These are phyloP conservation scores for Mucor sp. DNA, from an alignment of 371 early-diverging fungal genomes.

Conservation along the genomic window DNA sequence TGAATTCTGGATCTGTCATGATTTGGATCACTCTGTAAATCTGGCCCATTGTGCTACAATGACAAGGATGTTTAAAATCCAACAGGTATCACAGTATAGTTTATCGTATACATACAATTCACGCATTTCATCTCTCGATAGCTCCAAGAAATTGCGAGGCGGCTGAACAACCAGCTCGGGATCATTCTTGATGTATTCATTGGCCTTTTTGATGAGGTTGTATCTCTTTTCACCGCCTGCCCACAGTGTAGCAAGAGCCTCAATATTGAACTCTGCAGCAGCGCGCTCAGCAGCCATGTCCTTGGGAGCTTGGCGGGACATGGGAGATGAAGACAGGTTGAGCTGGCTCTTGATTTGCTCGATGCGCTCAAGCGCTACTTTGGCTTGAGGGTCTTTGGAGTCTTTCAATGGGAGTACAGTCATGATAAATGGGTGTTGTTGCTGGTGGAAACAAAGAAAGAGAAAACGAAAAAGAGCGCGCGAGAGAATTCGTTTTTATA, in stretches of 20 bases:
- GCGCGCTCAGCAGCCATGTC: slow-evolving; percentile 51
- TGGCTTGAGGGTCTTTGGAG: slow-evolving; percentile 29
- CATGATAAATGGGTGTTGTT: neutral
- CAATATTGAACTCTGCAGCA: slow-evolving; percentile 57
- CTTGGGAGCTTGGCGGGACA: slow-evolving; percentile 39
- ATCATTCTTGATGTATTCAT: slow-evolving; percentile 56
- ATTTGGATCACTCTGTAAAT: slow-evolving; percentile 43
- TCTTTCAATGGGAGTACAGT: slow-evolving; percentile 7
- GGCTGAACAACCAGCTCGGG: slow-evolving; percentile 56
- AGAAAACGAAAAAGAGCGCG: neutral
- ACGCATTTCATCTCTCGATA: slow-evolving; percentile 56
- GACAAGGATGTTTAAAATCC: neutral
- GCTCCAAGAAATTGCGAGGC: slow-evolving; percentile 59
- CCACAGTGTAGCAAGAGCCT: slow-evolving; percentile 49
- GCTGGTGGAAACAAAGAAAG: neutral
- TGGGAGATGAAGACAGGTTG: slow-evolving; percentile 35
- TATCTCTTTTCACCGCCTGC: slow-evolving; percentile 50
- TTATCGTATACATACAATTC: slow-evolving; percentile 52
- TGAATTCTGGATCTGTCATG: slow-evolving; percentile 8
- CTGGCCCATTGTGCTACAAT: slow-evolving; percentile 57
- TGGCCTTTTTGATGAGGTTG: slow-evolving; percentile 34
- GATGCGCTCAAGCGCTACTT: slow-evolving; percentile 37
- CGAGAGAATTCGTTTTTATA: neutral
- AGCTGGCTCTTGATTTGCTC: slow-evolving; percentile 39
- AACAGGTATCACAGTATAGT: neutral